These are phyloP conservation scores for Cercospora brassicicola DNA, from an alignment of 2,329 filamentous ascomycete species.

Conservation along the genomic window DNA sequence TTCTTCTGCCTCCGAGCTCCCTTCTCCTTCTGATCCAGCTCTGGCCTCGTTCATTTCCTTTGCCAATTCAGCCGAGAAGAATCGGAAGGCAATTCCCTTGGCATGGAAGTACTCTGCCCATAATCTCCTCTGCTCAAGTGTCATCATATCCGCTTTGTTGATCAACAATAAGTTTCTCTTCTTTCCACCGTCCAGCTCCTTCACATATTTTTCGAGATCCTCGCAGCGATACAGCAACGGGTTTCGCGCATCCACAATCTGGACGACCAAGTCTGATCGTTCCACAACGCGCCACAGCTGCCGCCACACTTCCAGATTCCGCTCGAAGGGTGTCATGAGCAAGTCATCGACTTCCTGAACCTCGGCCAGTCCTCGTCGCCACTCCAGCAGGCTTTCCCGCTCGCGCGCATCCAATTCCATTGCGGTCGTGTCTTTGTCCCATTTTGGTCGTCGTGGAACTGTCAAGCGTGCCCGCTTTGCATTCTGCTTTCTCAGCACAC, in stretches of 20 bases:
- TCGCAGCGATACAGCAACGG: constrained; percentile 91
- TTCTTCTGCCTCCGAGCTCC: constrained; percentile 46
- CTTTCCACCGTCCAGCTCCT: constrained; percentile 71
- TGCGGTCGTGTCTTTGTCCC: constrained; percentile 82
- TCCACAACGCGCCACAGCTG: constrained; percentile 98
- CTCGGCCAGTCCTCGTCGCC: constrained; percentile 87
- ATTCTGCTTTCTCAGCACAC: constrained; percentile 75
- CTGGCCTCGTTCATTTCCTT: constrained; percentile 82
- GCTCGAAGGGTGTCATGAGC: constrained; percentile 95
- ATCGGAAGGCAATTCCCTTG: constrained; percentile 82
- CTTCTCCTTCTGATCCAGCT: constrained; percentile 65
- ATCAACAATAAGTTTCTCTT: constrained; percentile 89
- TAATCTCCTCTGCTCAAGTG: constrained; percentile 70
- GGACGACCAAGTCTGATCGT: constrained; percentile 89
- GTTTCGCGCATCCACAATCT: constrained; percentile 97
- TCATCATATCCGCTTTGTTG: constrained; percentile 99
- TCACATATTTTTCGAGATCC: constrained; percentile 90
- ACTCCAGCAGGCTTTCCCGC: constrained; percentile 77
- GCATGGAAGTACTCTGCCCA: constrained; percentile 87
- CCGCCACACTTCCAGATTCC: constrained; percentile 96
- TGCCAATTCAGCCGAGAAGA: constrained; percentile 91
- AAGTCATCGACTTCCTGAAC: constrained; percentile 91
- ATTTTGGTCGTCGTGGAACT: constrained; percentile 83
- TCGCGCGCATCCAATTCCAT: constrained; percentile 77
- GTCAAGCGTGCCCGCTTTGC: constrained; percentile 77